phyloP scores from a whole-genome alignment of 768 basidiomycete species.

The Lactarius pseudohatsudake region DNA sequence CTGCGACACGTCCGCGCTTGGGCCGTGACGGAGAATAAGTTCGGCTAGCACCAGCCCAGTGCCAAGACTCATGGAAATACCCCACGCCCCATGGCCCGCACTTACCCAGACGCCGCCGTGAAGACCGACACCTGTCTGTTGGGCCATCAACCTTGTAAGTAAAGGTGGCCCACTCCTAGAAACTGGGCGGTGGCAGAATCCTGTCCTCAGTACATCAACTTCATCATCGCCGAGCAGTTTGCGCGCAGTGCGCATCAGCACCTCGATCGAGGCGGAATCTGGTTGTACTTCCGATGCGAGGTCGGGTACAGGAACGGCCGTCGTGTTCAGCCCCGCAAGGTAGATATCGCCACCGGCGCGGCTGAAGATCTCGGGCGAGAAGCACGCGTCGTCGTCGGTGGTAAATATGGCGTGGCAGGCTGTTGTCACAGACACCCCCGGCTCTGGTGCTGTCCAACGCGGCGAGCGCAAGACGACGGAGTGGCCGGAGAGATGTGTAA shows the following conservation, averaged over 20 bases:
- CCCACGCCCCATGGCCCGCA: constrained; percentile 44
- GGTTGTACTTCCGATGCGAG: constrained; percentile 30
- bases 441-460: constrained; percentile 27
- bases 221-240: constrained; percentile 29
- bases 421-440: neutral
- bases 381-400: constrained; percentile 31
- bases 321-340: constrained; percentile 37
- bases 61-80: constrained; percentile 37
- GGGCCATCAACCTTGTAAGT: constrained; percentile 34
- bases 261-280: constrained; percentile 17
- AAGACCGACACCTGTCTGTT: constrained; percentile 33
- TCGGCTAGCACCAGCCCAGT: constrained; percentile 37
- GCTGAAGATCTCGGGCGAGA: constrained; percentile 38
- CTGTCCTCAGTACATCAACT: constrained; percentile 31
- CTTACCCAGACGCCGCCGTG: constrained; percentile 36
- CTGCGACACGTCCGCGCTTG: constrained; percentile 34
- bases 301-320: constrained; percentile 31
- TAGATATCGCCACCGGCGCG: constrained; percentile 36
- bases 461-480: constrained; percentile 34
- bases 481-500: constrained; percentile 35
- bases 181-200: constrained; percentile 41
- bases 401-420: constrained; percentile 38
- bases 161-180: constrained; percentile 36
- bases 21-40: constrained; percentile 33
- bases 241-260: constrained; percentile 23